A percentile compares a stretch with the other conserved stretches of the same genome.
Evolutionary conservation across 768 basidiomycete species (phyloP).

Genomic region (Lactifluus pinguis): DNA sequence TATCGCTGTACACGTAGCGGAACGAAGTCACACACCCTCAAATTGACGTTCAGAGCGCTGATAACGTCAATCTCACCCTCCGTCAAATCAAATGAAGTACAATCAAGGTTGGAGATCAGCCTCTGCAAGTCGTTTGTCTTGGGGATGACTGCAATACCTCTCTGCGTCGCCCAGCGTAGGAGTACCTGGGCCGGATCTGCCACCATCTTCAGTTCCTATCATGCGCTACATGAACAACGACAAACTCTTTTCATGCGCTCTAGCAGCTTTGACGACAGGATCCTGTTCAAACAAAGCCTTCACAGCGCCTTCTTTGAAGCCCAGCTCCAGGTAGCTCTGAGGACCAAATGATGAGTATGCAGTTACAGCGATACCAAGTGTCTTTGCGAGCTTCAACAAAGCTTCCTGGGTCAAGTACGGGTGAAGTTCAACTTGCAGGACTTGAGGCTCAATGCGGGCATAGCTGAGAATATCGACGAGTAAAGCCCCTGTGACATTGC

Average conservation of each 20-base stretch:
- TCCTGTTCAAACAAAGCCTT: conserved; percentile 44
- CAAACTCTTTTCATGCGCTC: conserved; percentile 46
- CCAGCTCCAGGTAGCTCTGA: conserved; percentile 55
- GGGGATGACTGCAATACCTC: conserved; percentile 41
- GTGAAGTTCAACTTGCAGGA: conserved; percentile 53
- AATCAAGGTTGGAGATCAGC: conserved; percentile 38
- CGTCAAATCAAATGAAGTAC: conserved; percentile 40
- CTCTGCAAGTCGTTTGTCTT: conserved; percentile 36
- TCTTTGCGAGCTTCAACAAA: conserved; percentile 36
- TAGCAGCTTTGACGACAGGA: conserved; percentile 36
- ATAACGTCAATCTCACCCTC: conserved; percentile 51
- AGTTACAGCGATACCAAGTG: conserved; percentile 41
- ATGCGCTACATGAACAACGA: not conserved
- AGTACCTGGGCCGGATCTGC: conserved; percentile 36
- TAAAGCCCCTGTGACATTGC: conserved; percentile 66
- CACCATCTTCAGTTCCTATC: not conserved
- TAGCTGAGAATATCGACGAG: conserved; percentile 73
- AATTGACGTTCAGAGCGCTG: conserved; percentile 48
- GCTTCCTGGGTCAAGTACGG: conserved; percentile 45
- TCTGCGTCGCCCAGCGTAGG: conserved; percentile 43
- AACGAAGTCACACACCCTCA: conserved; percentile 41
- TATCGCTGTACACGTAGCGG: not conserved
- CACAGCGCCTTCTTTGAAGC: conserved; percentile 37
- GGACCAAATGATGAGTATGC: conserved; percentile 51
- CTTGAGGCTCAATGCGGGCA: conserved; percentile 52